Percentiles rank a stretch among this genome's conserved stretches.
Conservation (phyloP, 768 basidiomycete genomes). For the Coprinellus micaceus region DNA sequence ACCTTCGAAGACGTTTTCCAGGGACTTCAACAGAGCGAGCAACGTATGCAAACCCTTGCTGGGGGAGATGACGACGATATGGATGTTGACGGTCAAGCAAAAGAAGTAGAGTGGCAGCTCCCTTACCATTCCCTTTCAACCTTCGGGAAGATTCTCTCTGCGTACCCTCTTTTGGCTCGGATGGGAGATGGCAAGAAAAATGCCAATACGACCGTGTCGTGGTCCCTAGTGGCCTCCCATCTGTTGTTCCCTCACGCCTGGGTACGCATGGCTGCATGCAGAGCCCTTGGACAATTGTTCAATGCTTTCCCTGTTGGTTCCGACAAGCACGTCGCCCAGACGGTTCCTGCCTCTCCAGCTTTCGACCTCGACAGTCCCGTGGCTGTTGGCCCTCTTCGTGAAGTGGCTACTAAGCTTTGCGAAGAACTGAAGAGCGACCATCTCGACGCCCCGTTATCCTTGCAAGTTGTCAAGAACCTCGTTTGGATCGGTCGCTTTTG, state of each 20-base stretch:
- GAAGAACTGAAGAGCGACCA: slow-evolving; percentile 80
- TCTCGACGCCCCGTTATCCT: slow-evolving; percentile 63
- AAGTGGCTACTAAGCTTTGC: slow-evolving; percentile 69
- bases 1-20: slow-evolving; percentile 57
- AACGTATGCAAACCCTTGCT: slow-evolving; percentile 22
- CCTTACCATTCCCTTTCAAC: slow-evolving; percentile 77
- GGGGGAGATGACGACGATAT: slow-evolving; percentile 44
- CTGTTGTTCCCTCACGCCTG: slow-evolving; percentile 91
- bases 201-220: slow-evolving; percentile 36
- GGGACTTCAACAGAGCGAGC: slow-evolving; percentile 42
- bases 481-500: slow-evolving; percentile 87
- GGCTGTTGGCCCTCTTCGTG: slow-evolving; percentile 55
- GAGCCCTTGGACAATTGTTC: slow-evolving; percentile 72
- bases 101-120: slow-evolving; percentile 66
- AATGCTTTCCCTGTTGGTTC: slow-evolving; percentile 38
- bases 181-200: slow-evolving; percentile 33
- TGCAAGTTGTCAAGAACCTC: slow-evolving; percentile 90
- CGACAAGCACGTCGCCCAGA: slow-evolving; percentile 21
- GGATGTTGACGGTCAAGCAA: slow-evolving; percentile 39
- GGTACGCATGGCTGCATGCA: slow-evolving; percentile 81
- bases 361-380: slow-evolving; percentile 41
- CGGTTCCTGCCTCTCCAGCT: slow-evolving; percentile 20
- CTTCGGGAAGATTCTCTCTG: slow-evolving; percentile 57
- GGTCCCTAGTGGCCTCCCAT: slow-evolving; percentile 60
- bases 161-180: slow-evolving; percentile 46